phyloP scores from a whole-genome alignment of 371 early-diverging fungal species.

The Mucor mucedo region DNA sequence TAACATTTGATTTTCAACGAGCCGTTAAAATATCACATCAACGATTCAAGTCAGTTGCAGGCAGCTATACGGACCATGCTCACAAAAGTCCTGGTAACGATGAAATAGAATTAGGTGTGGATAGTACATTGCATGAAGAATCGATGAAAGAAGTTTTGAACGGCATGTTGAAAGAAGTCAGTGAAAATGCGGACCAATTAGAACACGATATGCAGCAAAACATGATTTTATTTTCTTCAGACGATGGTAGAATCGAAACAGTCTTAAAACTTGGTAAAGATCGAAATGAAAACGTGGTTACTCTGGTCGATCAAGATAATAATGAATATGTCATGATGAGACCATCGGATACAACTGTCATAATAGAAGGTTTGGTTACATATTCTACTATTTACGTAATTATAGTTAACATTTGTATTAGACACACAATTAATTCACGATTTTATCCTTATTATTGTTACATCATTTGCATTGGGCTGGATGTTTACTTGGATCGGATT shows the following conservation, averaged over 20 bases:
- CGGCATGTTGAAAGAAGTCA: slow-evolving; percentile 54
- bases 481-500: slow-evolving; percentile 51
- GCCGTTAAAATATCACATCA: slow-evolving; percentile 51
- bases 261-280: slow-evolving; percentile 44
- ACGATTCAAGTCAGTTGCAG: slow-evolving; percentile 27
- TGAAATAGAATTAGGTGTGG: not conserved
- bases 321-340: slow-evolving; percentile 63
- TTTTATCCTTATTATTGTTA: slow-evolving; percentile 54
- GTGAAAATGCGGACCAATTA: slow-evolving; percentile 52
- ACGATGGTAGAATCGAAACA: slow-evolving; percentile 49
- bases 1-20: slow-evolving; percentile 51
- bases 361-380: slow-evolving; percentile 50
- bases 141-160: slow-evolving; percentile 43
- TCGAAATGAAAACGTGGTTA: slow-evolving; percentile 29
- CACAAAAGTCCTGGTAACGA: slow-evolving; percentile 4
- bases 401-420: slow-evolving; percentile 11
- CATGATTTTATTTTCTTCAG: slow-evolving; percentile 31
- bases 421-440: slow-evolving; percentile 63
- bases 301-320: slow-evolving; percentile 56
- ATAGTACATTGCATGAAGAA: slow-evolving; percentile 25
- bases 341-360: slow-evolving; percentile 58
- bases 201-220: slow-evolving; percentile 55
- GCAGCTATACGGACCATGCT: slow-evolving; percentile 10
- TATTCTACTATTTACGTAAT: too few species aligned
- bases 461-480: slow-evolving; percentile 53